Evolutionary conservation across 1,284 basidiomycete species (phyloP).

Genomic region (Ceratobasidium papillatum): DNA sequence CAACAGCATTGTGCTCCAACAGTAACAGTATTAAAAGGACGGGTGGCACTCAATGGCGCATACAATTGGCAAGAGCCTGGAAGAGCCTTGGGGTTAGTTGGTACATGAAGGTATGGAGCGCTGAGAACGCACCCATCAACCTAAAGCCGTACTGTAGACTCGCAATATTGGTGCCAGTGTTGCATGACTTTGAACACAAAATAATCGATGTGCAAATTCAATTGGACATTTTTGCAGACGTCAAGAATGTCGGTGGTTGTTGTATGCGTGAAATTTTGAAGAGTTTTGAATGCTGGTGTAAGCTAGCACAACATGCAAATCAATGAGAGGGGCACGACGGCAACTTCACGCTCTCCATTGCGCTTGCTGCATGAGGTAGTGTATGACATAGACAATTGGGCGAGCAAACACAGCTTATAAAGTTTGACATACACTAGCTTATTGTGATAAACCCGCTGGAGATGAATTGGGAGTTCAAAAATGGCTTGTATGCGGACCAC

Average conservation of each 20-base stretch:
- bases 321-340: neutral
- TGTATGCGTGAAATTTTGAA: neutral
- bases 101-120: too few relatives aligned
- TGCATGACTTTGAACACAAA: slow-evolving; percentile 1
- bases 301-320: slow-evolving; percentile 8
- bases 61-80: too few relatives aligned
- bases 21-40: too few relatives aligned
- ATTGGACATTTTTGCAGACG: neutral
- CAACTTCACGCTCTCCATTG: neutral
- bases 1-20: too few relatives aligned
- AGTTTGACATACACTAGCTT: slow-evolving; percentile 4
- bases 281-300: neutral
- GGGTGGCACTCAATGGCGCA: too few relatives aligned
- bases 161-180: slow-evolving; percentile 4
- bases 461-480: neutral
- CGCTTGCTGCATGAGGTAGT: neutral
- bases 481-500: slow-evolving; percentile 8
- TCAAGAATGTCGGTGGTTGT: neutral
- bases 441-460: neutral
- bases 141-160: too few relatives aligned
- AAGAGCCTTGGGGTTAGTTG: too few relatives aligned
- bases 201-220: neutral
- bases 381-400: neutral
- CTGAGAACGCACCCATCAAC: too few relatives aligned
- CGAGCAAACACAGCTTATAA: neutral